Evolutionary conservation across 306 rosid genomes (phyloP).

Genomic region (Quercus cerris): DNA sequence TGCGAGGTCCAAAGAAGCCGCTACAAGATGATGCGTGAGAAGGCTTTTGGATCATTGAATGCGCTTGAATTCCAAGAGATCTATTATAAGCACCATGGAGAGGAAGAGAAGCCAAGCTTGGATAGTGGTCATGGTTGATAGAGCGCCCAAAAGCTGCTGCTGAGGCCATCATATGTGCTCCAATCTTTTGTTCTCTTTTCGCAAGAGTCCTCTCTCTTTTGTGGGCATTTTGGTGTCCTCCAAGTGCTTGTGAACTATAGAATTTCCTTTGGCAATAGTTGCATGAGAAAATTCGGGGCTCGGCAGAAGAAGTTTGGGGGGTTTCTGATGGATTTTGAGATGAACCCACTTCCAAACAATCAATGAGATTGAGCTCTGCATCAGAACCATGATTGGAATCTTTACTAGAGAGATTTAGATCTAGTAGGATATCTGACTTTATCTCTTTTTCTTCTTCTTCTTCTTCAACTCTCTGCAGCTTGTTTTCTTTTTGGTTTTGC

Average conservation of each 20-base stretch:
- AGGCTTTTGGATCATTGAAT: constrained; percentile 52
- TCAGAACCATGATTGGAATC: constrained; percentile 12
- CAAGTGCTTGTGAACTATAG: constrained; percentile 77
- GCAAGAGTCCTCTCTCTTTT: constrained; percentile 76
- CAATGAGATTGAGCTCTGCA: constrained; percentile 51
- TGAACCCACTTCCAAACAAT: constrained; percentile 40
- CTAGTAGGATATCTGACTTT: constrained; percentile 20
- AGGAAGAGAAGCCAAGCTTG: constrained; percentile 50
- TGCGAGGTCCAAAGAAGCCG: constrained; percentile 28
- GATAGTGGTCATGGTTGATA: constrained; percentile 27
- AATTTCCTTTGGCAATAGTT: constrained; percentile 77
- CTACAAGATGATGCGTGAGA: constrained; percentile 21
- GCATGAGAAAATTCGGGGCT: constrained; percentile 58
- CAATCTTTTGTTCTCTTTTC: constrained; percentile 54
- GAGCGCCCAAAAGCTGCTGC: constrained; percentile 43
- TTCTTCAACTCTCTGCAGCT: constrained; percentile 19
- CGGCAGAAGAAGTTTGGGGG: constrained; percentile 16
- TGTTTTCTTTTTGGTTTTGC: constrained; percentile 42
- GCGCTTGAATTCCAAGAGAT: constrained; percentile 54
- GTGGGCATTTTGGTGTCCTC: constrained; percentile 96
- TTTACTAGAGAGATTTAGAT: constrained; percentile 38
- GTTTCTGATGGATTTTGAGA: constrained; percentile 15
- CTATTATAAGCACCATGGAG: constrained; percentile 36
- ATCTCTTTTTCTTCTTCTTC: constrained; percentile 32
- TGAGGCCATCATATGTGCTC: constrained; percentile 43